Base-by-base conservation (phyloP, 139 green algal genomes). In the Chlamydomonas eustigma region DNA sequence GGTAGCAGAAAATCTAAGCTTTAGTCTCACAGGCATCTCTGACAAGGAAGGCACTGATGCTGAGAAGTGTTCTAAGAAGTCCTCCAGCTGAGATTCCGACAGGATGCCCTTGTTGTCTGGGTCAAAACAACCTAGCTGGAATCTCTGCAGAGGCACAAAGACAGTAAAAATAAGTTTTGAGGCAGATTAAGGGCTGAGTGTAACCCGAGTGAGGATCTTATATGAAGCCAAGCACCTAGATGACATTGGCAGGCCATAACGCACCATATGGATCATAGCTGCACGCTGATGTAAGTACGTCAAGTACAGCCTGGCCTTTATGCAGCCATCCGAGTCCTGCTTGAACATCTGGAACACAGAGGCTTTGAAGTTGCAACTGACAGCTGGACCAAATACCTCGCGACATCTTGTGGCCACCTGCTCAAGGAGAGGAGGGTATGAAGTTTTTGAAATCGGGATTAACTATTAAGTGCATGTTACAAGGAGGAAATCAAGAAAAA, bases 261-360 rank as follows among this genome's bases (percentile, higher is more conserved):
- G n/a, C 52, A 68, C 52, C 52, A 68, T 68, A 44, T 85, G 77
- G 5, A 85, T 75, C 76, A 85, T 87, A 2, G 75, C 74, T 5
- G 85, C 86, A 30, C 82, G 78, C 6, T 75, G 36, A 18, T 69
- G 72, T 33, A 91, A 74, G 80, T 92, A 92, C 37, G 87, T 75
- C 33, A 85, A 75, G 64, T 92, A 84, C 28, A 79, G 39, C 6
- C 77, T 73, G n/a, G 85, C 76, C 2, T 81, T 83, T 50, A 93
- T 87, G 50, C 79, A 81, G 32, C 86, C 87, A 28, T 83, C 80
- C 2, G 34, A 69, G 76, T 91, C 87, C 0, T 85, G 85, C 6
- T 80, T 72, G 50, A 91, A 84, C 4, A 84, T 78, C 64, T 88
- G 80, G 70, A 92, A 93, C 34, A 81, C 75, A 0, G 84, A 84